Conservation (phyloP, 2,329 filamentous ascomycete genomes). For the Fusarium sp. region DNA sequence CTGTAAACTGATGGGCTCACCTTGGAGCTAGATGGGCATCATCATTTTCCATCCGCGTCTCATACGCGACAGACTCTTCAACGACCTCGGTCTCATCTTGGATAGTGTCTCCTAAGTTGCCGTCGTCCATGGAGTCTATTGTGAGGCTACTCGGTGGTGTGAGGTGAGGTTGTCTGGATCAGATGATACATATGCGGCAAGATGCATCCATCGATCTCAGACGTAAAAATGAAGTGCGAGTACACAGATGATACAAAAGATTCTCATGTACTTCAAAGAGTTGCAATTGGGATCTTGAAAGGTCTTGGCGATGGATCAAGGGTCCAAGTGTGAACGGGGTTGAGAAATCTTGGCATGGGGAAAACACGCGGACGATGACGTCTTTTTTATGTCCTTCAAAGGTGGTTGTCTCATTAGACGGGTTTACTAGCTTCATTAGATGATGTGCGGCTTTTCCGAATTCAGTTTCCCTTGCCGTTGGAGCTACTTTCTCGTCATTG, state of each 20-base stretch:
- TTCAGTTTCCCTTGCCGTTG: not conserved
- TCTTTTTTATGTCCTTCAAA: not conserved
- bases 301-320: constrained; percentile 1
- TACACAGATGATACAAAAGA: not conserved
- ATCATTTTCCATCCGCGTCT: constrained; percentile 52
- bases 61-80: constrained; percentile 39
- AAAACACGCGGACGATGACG: not conserved
- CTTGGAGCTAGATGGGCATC: constrained; percentile 59
- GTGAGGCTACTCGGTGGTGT: not conserved
- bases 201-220: not conserved
- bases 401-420: not conserved
- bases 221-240: not conserved
- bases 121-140: constrained; percentile 55
- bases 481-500: not conserved
- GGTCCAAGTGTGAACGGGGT: not conserved
- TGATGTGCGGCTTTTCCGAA: not conserved
- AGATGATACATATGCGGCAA: not conserved
- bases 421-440: not conserved
- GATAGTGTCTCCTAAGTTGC: constrained; percentile 52
- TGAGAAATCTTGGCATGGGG: constrained; percentile 4
- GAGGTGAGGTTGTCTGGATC: not conserved
- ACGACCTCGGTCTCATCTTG: constrained; percentile 48
- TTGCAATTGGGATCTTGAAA: not conserved
- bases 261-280: not conserved
- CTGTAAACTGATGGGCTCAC: constrained; percentile 42